Evolutionary conservation across 208 protist genomes (phyloP).

Genomic region (Trypanosoma scelopori): DNA sequence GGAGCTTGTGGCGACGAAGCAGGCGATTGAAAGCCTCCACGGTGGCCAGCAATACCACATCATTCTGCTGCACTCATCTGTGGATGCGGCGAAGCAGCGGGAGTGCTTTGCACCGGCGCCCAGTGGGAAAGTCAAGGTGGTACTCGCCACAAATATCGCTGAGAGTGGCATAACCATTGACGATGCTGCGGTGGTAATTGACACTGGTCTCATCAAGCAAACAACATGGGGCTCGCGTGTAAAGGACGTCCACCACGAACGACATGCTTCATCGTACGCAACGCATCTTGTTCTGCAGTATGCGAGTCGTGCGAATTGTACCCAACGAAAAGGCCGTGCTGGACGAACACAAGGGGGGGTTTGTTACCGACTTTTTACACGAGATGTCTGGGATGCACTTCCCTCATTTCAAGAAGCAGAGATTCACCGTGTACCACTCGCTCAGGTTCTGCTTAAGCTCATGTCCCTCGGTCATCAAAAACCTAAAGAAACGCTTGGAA

Average conservation of each 20-base stretch:
- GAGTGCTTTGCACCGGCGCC: slow-evolving; percentile 91
- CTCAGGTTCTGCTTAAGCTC: slow-evolving; percentile 90
- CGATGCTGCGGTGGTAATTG: slow-evolving; percentile 95
- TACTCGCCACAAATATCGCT: slow-evolving; percentile 97
- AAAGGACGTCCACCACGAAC: slow-evolving; percentile 33
- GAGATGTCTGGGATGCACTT: slow-evolving; percentile 55
- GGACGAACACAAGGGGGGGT: slow-evolving; percentile 97
- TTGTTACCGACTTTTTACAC: slow-evolving; percentile 97
- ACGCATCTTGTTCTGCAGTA: slow-evolving; percentile 76
- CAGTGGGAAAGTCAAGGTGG: slow-evolving; percentile 83
- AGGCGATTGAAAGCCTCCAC: slow-evolving; percentile 66
- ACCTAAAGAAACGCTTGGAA: slow-evolving; percentile 68
- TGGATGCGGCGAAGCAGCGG: slow-evolving; percentile 81
- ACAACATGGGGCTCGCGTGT: slow-evolving; percentile 54
- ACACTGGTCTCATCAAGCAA: slow-evolving; percentile 94
- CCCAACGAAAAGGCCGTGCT: slow-evolving; percentile 99
- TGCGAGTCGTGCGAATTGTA: slow-evolving; percentile 94
- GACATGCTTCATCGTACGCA: slow-evolving; percentile 73
- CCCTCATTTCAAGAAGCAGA: slow-evolving; percentile 85
- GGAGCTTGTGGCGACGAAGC: slow-evolving; percentile 90
- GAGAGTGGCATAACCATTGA: slow-evolving; percentile 97
- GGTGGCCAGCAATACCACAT: slow-evolving; percentile 44
- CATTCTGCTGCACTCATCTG: slow-evolving; percentile 87
- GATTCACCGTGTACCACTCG: slow-evolving; percentile 93
- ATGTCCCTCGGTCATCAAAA: slow-evolving; percentile 66